These are phyloP conservation scores for Casuarina glauca DNA, from an alignment of 306 rosid species.

Conservation along the genomic window DNA sequence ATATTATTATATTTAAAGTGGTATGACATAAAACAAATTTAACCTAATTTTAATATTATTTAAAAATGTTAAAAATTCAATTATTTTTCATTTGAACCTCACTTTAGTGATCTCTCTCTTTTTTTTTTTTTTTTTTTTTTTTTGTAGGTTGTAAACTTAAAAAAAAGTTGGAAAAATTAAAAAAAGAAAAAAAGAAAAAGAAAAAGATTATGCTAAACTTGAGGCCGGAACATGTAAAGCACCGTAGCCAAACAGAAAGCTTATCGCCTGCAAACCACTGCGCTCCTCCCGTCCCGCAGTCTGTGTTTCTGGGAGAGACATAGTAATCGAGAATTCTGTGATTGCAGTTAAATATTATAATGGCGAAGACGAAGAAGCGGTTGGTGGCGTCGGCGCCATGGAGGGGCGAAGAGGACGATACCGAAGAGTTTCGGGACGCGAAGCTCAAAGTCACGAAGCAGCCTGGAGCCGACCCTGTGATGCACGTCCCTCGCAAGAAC, in stretches of 20 bases:
- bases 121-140: too few species aligned
- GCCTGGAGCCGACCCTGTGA: slow-evolving; percentile 57
- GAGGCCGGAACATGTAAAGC: not conserved
- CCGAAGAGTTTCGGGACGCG: slow-evolving; percentile 55
- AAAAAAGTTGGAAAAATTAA: too few species aligned
- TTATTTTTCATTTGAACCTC: too few species aligned
- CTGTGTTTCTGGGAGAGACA: not conserved
- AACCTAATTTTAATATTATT: too few species aligned
- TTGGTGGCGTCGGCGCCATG: slow-evolving; percentile 91
- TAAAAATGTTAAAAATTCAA: too few species aligned
- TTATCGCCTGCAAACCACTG: not conserved
- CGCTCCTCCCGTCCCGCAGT: not conserved
- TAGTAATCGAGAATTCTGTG: not conserved
- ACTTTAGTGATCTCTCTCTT: too few species aligned
- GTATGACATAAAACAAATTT: too few species aligned
- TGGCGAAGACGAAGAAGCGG: slow-evolving; percentile 60
- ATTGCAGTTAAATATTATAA: not conserved
- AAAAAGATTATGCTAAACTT: too few species aligned
- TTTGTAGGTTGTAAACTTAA: too few species aligned
- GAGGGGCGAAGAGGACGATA: slow-evolving; percentile 62
- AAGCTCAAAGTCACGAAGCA: slow-evolving; percentile 76
- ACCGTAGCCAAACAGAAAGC: slow-evolving; percentile 3
- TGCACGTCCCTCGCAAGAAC: slow-evolving; percentile 81
- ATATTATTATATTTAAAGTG: too few species aligned
- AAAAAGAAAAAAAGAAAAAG: too few species aligned